Percentiles rank a stretch among this genome's conserved stretches.
These are phyloP conservation scores for Verticillium klebahnii DNA, from an alignment of 2,329 filamentous ascomycete genomes.

Conservation along the genomic window DNA sequence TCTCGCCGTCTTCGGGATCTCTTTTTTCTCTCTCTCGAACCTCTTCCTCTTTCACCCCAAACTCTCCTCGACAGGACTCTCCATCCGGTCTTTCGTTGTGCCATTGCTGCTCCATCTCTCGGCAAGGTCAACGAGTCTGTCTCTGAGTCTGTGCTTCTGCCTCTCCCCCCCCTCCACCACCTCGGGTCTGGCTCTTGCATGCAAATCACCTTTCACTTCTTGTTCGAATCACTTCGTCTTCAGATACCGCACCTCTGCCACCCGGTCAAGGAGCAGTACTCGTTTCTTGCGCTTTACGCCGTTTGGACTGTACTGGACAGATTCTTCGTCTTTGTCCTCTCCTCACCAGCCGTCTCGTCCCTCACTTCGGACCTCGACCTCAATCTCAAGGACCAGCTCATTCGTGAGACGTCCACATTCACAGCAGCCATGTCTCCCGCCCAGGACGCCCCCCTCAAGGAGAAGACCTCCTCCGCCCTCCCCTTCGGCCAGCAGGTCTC, in stretches of 20 bases:
- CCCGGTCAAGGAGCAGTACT: background rate
- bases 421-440: slow-evolving; percentile 22
- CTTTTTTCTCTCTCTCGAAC: background rate
- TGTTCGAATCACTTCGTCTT: slow-evolving; percentile 1
- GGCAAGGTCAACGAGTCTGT: background rate
- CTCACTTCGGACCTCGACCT: background rate
- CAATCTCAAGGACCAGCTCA: background rate
- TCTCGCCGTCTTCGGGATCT: background rate
- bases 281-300: background rate
- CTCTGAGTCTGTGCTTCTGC: background rate
- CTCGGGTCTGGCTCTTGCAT: background rate
- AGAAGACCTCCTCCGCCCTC: slow-evolving; percentile 45
- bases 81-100: background rate
- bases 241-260: slow-evolving; percentile 1
- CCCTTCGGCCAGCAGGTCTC: slow-evolving; percentile 53
- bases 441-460: slow-evolving; percentile 24
- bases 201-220: slow-evolving; percentile 1
- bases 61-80: background rate
- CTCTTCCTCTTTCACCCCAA: background rate
- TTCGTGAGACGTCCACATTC: slow-evolving; percentile 9
- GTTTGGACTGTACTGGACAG: background rate
- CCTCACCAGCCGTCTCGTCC: background rate
- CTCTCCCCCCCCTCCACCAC: background rate
- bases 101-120: background rate
- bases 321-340: background rate